Conservation (phyloP, 176 grass and related monocot species). For the Triticum urartu region DNA sequence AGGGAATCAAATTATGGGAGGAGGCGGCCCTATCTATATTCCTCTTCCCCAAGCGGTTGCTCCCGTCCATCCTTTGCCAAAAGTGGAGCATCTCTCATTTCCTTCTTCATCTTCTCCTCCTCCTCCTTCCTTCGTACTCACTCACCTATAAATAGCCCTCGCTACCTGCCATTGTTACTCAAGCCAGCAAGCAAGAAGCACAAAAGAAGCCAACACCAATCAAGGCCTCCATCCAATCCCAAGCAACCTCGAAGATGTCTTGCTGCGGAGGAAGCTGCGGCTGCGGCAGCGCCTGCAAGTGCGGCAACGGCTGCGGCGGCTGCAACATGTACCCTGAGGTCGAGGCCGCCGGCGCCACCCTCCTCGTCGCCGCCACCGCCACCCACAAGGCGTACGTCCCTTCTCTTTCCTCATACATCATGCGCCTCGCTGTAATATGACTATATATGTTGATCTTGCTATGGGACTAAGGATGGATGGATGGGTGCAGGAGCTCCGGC, state of each 20-base stretch:
- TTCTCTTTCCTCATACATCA: neutral
- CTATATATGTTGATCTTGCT: neutral
- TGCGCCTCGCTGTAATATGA: neutral
- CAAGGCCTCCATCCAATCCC: neutral
- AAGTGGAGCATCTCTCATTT: slow-evolving; percentile 5
- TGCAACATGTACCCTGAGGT: slow-evolving; percentile 47
- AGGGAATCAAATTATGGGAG: neutral
- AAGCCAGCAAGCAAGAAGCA: slow-evolving; percentile 17
- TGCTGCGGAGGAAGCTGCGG: slow-evolving; percentile 54
- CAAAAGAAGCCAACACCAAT: neutral
- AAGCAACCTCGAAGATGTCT: slow-evolving; percentile 44
- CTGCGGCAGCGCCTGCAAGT: slow-evolving; percentile 43
- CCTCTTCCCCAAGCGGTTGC: neutral
- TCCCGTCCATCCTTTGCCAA: slow-evolving; percentile 24
- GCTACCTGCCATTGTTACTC: slow-evolving; percentile 17
- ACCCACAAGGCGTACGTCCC: slow-evolving; percentile 31
- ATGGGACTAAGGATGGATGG: neutral
- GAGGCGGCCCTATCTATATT: neutral
- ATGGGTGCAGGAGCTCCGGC: slow-evolving; percentile 19
- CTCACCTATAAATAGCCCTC: slow-evolving; percentile 30
- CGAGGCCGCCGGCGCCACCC: neutral
- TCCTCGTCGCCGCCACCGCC: slow-evolving; percentile 10
- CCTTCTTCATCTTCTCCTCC: neutral
- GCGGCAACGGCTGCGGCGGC: slow-evolving; percentile 52
- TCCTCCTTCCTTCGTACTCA: neutral